Percentiles rank a stretch among this genome's conserved stretches.
phyloP scores from a whole-genome alignment of 805 yeast genomes.

The Spathaspora passalidarum region DNA sequence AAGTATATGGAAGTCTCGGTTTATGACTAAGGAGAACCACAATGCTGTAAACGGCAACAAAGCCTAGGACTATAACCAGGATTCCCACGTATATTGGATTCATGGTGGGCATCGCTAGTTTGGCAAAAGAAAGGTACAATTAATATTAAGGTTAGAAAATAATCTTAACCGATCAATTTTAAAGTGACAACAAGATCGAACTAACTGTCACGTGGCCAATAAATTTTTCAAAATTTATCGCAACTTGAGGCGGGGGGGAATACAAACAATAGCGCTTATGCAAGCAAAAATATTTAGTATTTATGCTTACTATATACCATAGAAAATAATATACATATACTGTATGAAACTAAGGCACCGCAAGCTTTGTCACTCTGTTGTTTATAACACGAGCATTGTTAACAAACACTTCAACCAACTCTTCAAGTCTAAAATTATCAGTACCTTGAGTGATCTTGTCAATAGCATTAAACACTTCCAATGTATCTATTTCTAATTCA shows the following conservation, averaged over 20 bases:
- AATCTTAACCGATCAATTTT: slow-evolving; percentile 1
- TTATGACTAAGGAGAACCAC: slow-evolving; percentile 51
- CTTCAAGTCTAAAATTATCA: slow-evolving; percentile 40
- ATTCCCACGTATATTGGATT: neutral
- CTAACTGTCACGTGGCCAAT: no score
- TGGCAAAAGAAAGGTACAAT: neutral
- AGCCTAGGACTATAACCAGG: neutral
- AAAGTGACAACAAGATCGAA: no score
- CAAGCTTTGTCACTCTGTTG: slow-evolving; percentile 41
- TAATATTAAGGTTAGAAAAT: neutral
- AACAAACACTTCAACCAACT: slow-evolving; percentile 42
- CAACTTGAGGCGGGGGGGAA: no score
- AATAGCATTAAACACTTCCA: slow-evolving; percentile 39
- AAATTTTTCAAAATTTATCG: no score
- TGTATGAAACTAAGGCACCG: slow-evolving; percentile 11
- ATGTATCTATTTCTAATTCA: slow-evolving; percentile 40
- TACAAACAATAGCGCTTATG: no score
- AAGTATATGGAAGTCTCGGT: slow-evolving; percentile 54
- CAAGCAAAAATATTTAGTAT: no score
- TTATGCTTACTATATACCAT: neutral
- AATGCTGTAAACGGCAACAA: slow-evolving; percentile 28
- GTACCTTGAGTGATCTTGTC: slow-evolving; percentile 38
- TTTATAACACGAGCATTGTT: slow-evolving; percentile 44
- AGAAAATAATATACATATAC: no score
- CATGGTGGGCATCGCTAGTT: neutral